Evolutionary conservation across 2,329 filamentous ascomycete species (phyloP), one percentile per base, ranked within the genome.

Genomic region (Aspergillus floridensis): DNA sequence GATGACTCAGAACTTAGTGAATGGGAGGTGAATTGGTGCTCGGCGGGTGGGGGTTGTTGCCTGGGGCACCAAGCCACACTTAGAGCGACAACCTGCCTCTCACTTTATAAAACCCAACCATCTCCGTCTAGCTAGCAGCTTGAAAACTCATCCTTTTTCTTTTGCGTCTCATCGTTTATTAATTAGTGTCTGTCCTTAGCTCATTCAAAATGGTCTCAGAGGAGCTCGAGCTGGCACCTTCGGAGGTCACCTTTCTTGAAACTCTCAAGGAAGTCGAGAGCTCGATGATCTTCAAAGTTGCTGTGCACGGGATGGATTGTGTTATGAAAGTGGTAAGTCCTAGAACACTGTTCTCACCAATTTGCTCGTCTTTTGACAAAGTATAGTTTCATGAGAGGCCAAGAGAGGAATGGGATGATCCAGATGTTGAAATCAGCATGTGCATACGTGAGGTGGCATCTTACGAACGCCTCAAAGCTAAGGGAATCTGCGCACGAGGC

Each of bases 271-370:
- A 60, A 21, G 52, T 22, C 16, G 51, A 57, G 31, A 58, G 46
- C 46, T 63, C 65, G 11, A 32, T 51, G 8, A 44, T 63, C 29
- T 67, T 58, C 49, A 57, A 61, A 48, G 64, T 63, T n/a, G 11
- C n/a, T 10, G 16, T 63, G 29, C 52, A 57, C 11, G 59, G 38
- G 49, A 57, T 47, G 48, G 29, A 22, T 4, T 59, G 60, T 56
- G 60, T 66, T 5, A 57, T 66, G 44, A 66, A 64, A 50, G 62
- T 67, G 51, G 63, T n/a, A n/a, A n/a, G n/a, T n/a, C n/a, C n/a
- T n/a, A n/a, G n/a, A n/a, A n/a, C n/a, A n/a, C n/a, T n/a, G n/a
- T n/a, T n/a, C n/a, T n/a, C n/a, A n/a, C 8, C 32, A 12, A 14
- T 10, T 4, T 14, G 14, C 10, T 38, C 38, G 16, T 21, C 26